These are phyloP conservation scores for Lachancea lanzarotensis DNA, from an alignment of 805 yeast genomes.

Conservation along the genomic window DNA sequence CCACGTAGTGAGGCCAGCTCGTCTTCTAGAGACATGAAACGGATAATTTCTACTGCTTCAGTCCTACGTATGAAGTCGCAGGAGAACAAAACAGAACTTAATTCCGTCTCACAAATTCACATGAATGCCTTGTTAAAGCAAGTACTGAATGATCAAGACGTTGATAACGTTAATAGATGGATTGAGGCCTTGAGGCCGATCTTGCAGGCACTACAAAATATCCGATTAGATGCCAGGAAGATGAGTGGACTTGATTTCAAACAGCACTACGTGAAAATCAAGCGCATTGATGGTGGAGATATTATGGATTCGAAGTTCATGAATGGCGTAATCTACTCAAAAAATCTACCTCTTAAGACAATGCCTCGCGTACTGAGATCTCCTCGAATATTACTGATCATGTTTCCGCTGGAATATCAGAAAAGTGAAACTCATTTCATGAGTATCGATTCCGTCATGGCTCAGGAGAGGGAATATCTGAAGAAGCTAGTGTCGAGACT, in stretches of 20 bases:
- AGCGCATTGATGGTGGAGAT: conserved; percentile 71
- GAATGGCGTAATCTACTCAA: conserved; percentile 81
- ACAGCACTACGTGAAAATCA: conserved; percentile 76
- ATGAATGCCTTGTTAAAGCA: conserved; percentile 51
- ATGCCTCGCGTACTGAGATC: conserved; percentile 61
- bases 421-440: conserved; percentile 72
- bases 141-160: conserved; percentile 51
- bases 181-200: conserved; percentile 41
- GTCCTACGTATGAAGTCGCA: conserved; percentile 7
- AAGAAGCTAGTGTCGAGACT: conserved; percentile 76
- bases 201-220: conserved; percentile 47
- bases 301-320: conserved; percentile 54
- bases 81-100: conserved; percentile 27
- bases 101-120: conserved; percentile 36
- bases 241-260: conserved; percentile 79
- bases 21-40: conserved; percentile 8
- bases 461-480: conserved; percentile 83
- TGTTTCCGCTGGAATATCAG: conserved; percentile 84
- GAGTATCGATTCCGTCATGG: conserved; percentile 73
- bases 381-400: conserved; percentile 75
- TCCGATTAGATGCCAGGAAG: conserved; percentile 52
- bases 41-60: conserved; percentile 6
- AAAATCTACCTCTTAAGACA: conserved; percentile 66
- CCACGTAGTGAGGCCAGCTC: conserved; percentile 6
- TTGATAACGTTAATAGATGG: conserved; percentile 56